Conservation (phyloP, 257 asterid species). For the Solanum peruvianum region DNA sequence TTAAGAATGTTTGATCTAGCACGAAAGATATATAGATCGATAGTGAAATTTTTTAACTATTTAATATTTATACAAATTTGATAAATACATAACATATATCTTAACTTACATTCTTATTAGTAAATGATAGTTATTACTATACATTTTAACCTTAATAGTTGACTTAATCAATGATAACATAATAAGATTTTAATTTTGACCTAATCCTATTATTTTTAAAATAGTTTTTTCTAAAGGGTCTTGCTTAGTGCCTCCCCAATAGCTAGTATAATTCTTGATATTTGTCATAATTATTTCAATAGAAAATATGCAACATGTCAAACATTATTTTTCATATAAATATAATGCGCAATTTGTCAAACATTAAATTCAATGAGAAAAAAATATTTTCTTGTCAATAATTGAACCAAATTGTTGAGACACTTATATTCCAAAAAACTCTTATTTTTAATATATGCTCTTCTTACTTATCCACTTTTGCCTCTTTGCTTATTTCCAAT, state of each 20-base stretch:
- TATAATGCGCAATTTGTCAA: not conserved
- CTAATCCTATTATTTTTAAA: not conserved
- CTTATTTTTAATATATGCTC: not conserved
- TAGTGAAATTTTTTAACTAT: rapidly evolving
- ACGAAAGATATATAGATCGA: rapidly evolving
- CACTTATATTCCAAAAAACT: not conserved
- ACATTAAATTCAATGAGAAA: not conserved
- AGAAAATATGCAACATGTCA: not conserved
- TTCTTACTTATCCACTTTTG: not conserved
- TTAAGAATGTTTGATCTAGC: not conserved
- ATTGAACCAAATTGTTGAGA: not conserved
- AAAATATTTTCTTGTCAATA: not conserved
- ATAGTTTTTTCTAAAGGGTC: not conserved
- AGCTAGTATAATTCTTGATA: not conserved
- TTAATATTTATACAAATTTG: not conserved
- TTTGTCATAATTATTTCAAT: not conserved
- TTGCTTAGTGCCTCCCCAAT: not conserved
- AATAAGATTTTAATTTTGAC: not conserved
- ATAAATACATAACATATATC: not conserved
- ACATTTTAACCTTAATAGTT: not conserved
- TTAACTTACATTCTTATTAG: not conserved
- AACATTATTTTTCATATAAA: not conserved
- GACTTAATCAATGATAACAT: not conserved
- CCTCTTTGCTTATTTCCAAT: not conserved
- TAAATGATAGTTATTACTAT: not conserved